Evolutionary conservation across 331 rosid genomes (phyloP).

Genomic region (Malus hybrid): DNA sequence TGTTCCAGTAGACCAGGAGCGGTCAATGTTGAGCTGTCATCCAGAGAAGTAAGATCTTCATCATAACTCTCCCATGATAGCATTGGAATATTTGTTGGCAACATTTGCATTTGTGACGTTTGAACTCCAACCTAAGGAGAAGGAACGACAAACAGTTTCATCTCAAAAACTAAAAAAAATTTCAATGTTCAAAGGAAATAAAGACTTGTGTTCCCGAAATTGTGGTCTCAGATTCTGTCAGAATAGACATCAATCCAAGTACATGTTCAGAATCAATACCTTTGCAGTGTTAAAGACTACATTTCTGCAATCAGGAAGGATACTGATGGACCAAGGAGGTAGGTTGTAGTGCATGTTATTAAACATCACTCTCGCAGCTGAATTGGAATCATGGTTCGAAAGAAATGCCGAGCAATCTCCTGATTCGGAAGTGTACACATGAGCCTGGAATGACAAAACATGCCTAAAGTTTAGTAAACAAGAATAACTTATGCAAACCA

Average conservation of each 20-base stretch:
- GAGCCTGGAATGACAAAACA: conserved; percentile 48
- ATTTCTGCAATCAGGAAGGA: conserved; percentile 93
- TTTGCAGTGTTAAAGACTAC: conserved; percentile 87
- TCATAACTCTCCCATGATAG: conserved; percentile 73
- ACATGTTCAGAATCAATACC: conserved; percentile 25
- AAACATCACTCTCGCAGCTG: conserved; percentile 73
- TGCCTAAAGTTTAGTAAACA: conserved; percentile 21
- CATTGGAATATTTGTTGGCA: conserved; percentile 54
- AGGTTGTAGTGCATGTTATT: conserved; percentile 89
- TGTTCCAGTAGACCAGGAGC: conserved; percentile 91
- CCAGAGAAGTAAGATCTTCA: conserved; percentile 61
- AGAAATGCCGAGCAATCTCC: conserved; percentile 94
- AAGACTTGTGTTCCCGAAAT: not conserved
- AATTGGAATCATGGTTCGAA: conserved; percentile 64
- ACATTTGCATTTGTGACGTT: conserved; percentile 80
- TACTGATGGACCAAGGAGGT: conserved; percentile 98
- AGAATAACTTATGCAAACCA: not conserved
- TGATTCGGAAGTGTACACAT: conserved; percentile 71
- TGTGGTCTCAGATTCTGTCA: not conserved
- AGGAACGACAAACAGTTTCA: not conserved
- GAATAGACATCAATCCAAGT: not conserved
- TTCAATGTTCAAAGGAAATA: not conserved
- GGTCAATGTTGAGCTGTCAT: conserved; percentile 50
- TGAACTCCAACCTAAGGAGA: conserved; percentile 77
- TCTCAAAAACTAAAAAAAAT: conserved; percentile 1